Evolutionary conservation across 768 basidiomycete species (phyloP).

Genomic region (Trametes elegans): DNA sequence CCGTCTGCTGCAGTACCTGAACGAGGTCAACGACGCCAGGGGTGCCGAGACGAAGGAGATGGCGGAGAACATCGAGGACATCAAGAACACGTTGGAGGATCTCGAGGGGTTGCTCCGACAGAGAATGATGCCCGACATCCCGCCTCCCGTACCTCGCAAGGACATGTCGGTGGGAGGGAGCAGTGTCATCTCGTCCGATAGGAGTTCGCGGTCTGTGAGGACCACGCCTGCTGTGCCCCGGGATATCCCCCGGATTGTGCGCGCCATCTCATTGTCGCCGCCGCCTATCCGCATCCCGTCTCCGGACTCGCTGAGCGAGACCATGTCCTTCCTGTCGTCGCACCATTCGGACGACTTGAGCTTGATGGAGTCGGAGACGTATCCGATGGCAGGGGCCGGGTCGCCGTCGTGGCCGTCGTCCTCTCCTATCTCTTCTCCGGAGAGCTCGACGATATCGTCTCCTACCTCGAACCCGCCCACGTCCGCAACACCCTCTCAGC

Average conservation of each 20-base stretch:
- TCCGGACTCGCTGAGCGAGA: slow-evolving; percentile 32
- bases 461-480: slow-evolving; percentile 11
- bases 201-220: slow-evolving; percentile 4
- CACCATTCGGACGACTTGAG: slow-evolving; percentile 74
- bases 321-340: slow-evolving; percentile 48
- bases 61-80: slow-evolving; percentile 61
- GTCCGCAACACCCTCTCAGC: slow-evolving; percentile 8
- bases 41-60: slow-evolving; percentile 65
- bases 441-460: slow-evolving; percentile 22
- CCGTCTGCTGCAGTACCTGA: slow-evolving; percentile 49
- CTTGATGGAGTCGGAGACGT: slow-evolving; percentile 40
- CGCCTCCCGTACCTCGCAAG: slow-evolving; percentile 31
- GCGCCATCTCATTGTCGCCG: slow-evolving; percentile 39
- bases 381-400: slow-evolving; percentile 26
- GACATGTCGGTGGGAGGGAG: slow-evolving; percentile 49
- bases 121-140: slow-evolving; percentile 18
- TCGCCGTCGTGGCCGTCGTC: slow-evolving; percentile 38
- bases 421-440: slow-evolving; percentile 26
- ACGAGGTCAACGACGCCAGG: slow-evolving; percentile 62
- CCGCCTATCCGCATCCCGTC: slow-evolving; percentile 45
- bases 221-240: slow-evolving; percentile 20
- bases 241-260: slow-evolving; percentile 8
- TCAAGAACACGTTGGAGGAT: slow-evolving; percentile 67
- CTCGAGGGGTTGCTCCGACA: slow-evolving; percentile 21
- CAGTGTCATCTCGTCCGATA: slow-evolving; percentile 32